These are phyloP conservation scores for Cicer yamashitae DNA, from an alignment of 306 rosid species.

Conservation along the genomic window DNA sequence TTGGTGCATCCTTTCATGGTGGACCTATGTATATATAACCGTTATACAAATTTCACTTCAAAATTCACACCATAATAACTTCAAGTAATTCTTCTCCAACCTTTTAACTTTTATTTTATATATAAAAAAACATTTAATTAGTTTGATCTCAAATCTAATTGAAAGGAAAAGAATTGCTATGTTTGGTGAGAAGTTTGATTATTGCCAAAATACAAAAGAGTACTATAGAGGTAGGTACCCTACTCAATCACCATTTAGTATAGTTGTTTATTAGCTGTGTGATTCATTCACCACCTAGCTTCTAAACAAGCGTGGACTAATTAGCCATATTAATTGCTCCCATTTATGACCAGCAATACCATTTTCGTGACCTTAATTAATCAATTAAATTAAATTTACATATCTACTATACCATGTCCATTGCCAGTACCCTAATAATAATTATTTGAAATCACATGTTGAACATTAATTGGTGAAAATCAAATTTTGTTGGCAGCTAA, in stretches of 20 bases:
- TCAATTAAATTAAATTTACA: slow-evolving; percentile 1
- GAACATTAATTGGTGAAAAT: slow-evolving; percentile 30
- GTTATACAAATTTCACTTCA: not conserved
- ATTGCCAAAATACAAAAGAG: slow-evolving; percentile 10
- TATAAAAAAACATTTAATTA: too few species aligned
- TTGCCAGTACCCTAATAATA: slow-evolving; percentile 39
- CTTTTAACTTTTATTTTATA: slow-evolving; percentile 7
- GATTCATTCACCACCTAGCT: not conserved
- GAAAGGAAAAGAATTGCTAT: not conserved
- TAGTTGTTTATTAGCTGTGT: slow-evolving; percentile 51
- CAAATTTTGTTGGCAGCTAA: slow-evolving; percentile 8
- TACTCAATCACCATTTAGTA: slow-evolving; percentile 31
- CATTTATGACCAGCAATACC: slow-evolving; percentile 6
- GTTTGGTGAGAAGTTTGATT: slow-evolving; percentile 4
- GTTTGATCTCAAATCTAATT: not conserved
- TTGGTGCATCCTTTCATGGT: slow-evolving; percentile 45
- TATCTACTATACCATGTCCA: not conserved
- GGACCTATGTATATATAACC: slow-evolving; percentile 7
- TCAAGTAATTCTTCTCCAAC: not conserved
- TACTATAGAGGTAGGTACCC: not conserved
- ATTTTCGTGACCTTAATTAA: slow-evolving; percentile 11
- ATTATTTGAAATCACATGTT: slow-evolving; percentile 25
- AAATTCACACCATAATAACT: not conserved
- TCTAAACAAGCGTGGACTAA: slow-evolving; percentile 36
- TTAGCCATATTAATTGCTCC: slow-evolving; percentile 32